Conservation (phyloP, 306 rosid species). For the Cucumis hystrix region DNA sequence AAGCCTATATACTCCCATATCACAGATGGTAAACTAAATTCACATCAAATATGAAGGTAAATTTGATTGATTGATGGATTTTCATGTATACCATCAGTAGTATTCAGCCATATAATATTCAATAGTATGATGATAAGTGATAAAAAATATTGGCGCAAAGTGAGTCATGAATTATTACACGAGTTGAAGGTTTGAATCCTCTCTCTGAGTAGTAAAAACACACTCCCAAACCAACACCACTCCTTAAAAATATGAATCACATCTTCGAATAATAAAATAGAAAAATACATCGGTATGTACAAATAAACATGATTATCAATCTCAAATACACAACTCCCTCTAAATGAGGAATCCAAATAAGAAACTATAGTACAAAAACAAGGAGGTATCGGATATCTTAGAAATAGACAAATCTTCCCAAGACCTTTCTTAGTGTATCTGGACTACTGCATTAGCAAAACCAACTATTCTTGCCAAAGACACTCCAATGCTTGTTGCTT, state of each 20-base stretch:
- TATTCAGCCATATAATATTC: background rate
- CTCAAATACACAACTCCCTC: background rate
- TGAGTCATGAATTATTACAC: background rate
- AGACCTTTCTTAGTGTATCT: background rate
- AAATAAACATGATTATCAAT: background rate
- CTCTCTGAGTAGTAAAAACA: background rate
- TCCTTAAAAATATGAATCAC: background rate
- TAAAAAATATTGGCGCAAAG: background rate
- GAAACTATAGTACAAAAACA: conserved; percentile 1
- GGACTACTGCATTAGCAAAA: background rate
- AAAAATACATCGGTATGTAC: background rate
- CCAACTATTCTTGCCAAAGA: background rate
- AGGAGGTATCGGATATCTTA: background rate
- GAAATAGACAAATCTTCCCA: background rate
- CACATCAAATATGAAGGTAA: no score
- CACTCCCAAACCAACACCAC: background rate
- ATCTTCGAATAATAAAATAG: background rate
- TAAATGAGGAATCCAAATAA: background rate
- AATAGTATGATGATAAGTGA: background rate
- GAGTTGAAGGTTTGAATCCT: background rate
- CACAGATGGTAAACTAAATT: background rate
- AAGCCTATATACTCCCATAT: background rate
- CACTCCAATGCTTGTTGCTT: background rate
- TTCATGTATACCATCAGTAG: background rate
- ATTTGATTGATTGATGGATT: no score